phyloP scores from a whole-genome alignment of 2,329 filamentous ascomycete species.

The Plectosphaerella cucumerina region DNA sequence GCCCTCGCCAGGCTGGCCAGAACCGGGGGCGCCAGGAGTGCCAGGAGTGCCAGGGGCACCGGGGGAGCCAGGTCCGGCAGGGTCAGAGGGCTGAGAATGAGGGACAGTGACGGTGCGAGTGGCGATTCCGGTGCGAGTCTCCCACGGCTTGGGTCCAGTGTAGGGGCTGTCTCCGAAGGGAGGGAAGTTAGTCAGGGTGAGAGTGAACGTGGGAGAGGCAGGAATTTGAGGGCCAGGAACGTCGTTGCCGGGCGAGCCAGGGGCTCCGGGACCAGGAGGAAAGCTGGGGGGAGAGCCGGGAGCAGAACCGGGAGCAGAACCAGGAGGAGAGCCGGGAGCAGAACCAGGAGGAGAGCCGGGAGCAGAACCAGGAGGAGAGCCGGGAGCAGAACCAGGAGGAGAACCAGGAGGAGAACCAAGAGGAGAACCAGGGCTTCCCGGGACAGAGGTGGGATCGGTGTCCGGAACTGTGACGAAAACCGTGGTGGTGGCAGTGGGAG shows the following conservation, averaged over 20 bases:
- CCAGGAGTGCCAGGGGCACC: neutral
- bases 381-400: constrained; percentile 5
- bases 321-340: constrained; percentile 8
- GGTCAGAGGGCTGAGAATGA: constrained; percentile 6
- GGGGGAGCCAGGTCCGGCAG: neutral
- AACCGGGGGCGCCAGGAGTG: constrained; percentile 6
- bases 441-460: constrained; percentile 15
- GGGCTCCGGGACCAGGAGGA: neutral
- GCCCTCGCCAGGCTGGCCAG: constrained; percentile 10
- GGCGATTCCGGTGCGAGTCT: constrained; percentile 4
- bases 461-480: constrained; percentile 44
- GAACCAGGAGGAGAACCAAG: constrained; percentile 8
- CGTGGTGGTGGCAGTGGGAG: constrained; percentile 33
- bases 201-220: constrained; percentile 11
- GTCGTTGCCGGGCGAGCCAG: constrained; percentile 1
- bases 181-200: constrained; percentile 11
- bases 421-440: constrained; percentile 4
- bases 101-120: constrained; percentile 14
- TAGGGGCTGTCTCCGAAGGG: constrained; percentile 14
- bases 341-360: neutral
- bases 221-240: constrained; percentile 4
- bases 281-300: neutral
- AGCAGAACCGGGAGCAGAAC: constrained; percentile 11
- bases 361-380: constrained; percentile 6
- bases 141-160: constrained; percentile 12